Base-by-base conservation (phyloP, 2,329 filamentous ascomycete species). In the Phialophora expanda region DNA sequence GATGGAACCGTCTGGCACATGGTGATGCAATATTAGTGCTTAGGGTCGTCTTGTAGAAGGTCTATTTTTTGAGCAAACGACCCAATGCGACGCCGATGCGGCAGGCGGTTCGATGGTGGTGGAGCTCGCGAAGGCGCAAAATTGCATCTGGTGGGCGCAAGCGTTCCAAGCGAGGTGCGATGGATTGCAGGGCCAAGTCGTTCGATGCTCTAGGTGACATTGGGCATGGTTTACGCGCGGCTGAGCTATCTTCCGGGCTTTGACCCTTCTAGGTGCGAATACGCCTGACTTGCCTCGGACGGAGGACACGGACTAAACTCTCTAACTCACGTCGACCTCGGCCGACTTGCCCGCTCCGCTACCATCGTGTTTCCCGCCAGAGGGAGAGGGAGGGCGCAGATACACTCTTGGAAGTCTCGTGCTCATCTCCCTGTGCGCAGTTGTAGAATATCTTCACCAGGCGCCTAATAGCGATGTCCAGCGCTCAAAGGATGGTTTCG, bases 161-260 rank as follows among this genome's bases (percentile, higher is more conserved):
- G 54, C 60, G 20, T 28, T 64, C 44, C 53, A 64, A 64, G 62
- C 62, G 62, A 64, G 32, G 62, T 32, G 26, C 26, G 34, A 34
- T 30, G 53, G 50, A 61, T 55, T 48, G 28, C 30, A 55, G 59
- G 22, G 50, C 51, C 34, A 32, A 50, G 48, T 14, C 3, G 9
- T 51, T 4, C 8, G 54, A 2, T 11, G 11, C 38, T 38, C 61
- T 67, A 67, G 58, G 53, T 58, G 55, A 9, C 7, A 30, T 65
- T 57, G 30, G 66, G 66, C 51, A 67, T 44, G 28, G 66, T 62
- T 55, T 67, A 67, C 66, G 66, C 26, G 20, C 62, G 66, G 62
- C 38, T 61, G 58, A 53, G 44, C 28, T 22, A 48, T 51, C n/a
- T 61, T 41, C 58, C 58, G 58, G 58, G n/a, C 53, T 28, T 28